These are phyloP conservation scores for Ambrosia artemisiifolia DNA, from an alignment of 129 eudicot species.

Conservation along the genomic window DNA sequence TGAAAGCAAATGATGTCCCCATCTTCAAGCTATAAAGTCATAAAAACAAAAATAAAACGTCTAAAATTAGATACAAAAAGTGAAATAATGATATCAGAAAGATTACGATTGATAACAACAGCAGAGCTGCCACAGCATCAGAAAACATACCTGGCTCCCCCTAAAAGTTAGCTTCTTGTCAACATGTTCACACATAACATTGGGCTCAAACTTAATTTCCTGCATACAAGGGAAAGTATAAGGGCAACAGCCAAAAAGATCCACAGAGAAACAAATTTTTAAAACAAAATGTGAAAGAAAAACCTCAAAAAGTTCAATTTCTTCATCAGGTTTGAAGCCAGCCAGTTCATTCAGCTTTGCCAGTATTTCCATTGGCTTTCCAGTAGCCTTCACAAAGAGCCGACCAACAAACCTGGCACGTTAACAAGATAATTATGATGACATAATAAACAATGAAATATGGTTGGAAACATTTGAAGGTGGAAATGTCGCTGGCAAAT, in stretches of 20 bases:
- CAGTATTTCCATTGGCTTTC: constrained; percentile 65
- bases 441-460: neutral
- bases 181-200: constrained; percentile 74
- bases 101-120: neutral
- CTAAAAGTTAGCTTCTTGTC: constrained; percentile 64
- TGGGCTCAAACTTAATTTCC: constrained; percentile 86
- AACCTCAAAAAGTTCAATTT: constrained; percentile 82
- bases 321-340: constrained; percentile 81
- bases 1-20: constrained; percentile 93
- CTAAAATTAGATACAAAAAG: constrained; percentile 2
- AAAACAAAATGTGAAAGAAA: neutral
- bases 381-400: constrained; percentile 62
- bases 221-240: constrained; percentile 12
- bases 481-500: neutral
- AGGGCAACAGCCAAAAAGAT: constrained; percentile 1
- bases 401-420: constrained; percentile 71
- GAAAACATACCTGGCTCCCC: constrained; percentile 57
- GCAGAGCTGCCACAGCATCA: neutral
- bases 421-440: constrained; percentile 1
- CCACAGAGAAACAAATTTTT: neutral
- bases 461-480: neutral
- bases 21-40: constrained; percentile 67
- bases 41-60: constrained; percentile 2
- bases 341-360: constrained; percentile 71
- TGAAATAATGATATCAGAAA: neutral